Percentiles rank a stretch among this genome's conserved stretches.
Evolutionary conservation across 1,284 basidiomycete genomes (phyloP).

Genomic region (Ustilago cynodontis): DNA sequence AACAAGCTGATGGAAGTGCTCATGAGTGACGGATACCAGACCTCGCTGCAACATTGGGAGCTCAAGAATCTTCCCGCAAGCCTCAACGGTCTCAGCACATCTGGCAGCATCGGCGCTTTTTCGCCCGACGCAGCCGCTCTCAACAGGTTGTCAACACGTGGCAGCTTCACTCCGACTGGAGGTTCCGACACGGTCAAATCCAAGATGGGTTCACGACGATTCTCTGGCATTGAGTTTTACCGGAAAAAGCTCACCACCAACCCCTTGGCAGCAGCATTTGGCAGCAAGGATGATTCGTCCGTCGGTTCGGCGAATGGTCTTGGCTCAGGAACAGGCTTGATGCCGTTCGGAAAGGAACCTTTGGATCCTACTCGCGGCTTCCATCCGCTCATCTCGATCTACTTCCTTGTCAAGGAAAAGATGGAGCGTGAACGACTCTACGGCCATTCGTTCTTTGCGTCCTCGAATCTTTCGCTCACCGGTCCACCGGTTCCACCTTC

Average conservation of each 20-base stretch:
- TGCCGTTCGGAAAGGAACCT: conserved; percentile 69
- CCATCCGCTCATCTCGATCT: conserved; percentile 95
- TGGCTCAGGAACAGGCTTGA: conserved; percentile 46
- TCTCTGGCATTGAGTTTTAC: conserved; percentile 96
- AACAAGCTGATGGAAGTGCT: conserved; percentile 80
- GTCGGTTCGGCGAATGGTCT: conserved; percentile 38
- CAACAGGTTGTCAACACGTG: conserved; percentile 41
- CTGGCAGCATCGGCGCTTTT: conserved; percentile 69
- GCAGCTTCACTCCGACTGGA: conserved; percentile 22
- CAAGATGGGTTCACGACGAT: conserved; percentile 72
- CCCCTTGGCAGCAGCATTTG: conserved; percentile 54
- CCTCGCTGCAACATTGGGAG: conserved; percentile 83
- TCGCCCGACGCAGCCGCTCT: conserved; percentile 25
- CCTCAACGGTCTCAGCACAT: conserved; percentile 38
- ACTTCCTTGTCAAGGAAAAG: conserved; percentile 94
- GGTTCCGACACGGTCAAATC: conserved; percentile 48
- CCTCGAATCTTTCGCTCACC: conserved; percentile 79
- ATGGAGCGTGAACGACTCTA: conserved; percentile 92
- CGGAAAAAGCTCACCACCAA: conserved; percentile 78
- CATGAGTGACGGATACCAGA: conserved; percentile 81
- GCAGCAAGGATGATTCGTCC: conserved; percentile 47
- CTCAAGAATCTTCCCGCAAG: conserved; percentile 67
- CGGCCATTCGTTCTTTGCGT: conserved; percentile 92
- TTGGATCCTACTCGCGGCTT: conserved; percentile 90
- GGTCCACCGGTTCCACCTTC: conserved; percentile 41